Base-by-base conservation (phyloP, 208 protist genomes). In the Zelonia costaricensis region DNA sequence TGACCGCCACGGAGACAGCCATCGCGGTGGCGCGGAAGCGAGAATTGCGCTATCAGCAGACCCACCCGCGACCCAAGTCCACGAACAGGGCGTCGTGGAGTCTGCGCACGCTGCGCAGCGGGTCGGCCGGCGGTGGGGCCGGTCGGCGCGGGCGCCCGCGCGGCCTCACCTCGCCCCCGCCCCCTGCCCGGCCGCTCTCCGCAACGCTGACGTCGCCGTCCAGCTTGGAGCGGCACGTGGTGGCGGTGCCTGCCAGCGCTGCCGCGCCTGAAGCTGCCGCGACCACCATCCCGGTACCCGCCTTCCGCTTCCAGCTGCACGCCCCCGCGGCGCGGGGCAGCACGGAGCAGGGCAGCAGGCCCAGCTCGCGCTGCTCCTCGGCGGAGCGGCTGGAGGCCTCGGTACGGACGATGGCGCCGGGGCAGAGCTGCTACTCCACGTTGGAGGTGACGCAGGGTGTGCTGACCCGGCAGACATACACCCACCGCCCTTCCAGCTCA, bases 371-470 rank as follows among this genome's bases (percentile, higher is more conserved):
- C 25, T 25, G 18, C 8, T 22, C 22, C 8, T 9, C 25, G 25
- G 15, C 39, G 10, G 25, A 9, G 40, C 13, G 3, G 15, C 16
- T 39, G 38, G n/a, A 31, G 10, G n/a, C 35, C 1, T 4, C 48
- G 30, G 5, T 35, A 28, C 15, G 31, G 28, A 38, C n/a, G 27
- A 12, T n/a, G 9, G 6, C 13, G 44, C 18, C n/a, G 12, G 56
- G 25, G 1, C 13, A 49, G 20, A 43, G 28, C 43, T 62, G 56
- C 33, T 43, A 62, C 44, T 62, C 56, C 5, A 62, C 44, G 16
- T 20, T 62, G 44, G 48, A 27, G 15, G 56, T 52, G 44, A 52
- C 56, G 20, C 56, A 52, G 31, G 56, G 56, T 7, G 56, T 62
- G 28, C 56, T 62, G 56, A 62, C 44, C 3, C 16, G 42, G 45